Evolutionary conservation across 371 early-diverging fungal genomes (phyloP).

Genomic region (Enteropsectra breve): DNA sequence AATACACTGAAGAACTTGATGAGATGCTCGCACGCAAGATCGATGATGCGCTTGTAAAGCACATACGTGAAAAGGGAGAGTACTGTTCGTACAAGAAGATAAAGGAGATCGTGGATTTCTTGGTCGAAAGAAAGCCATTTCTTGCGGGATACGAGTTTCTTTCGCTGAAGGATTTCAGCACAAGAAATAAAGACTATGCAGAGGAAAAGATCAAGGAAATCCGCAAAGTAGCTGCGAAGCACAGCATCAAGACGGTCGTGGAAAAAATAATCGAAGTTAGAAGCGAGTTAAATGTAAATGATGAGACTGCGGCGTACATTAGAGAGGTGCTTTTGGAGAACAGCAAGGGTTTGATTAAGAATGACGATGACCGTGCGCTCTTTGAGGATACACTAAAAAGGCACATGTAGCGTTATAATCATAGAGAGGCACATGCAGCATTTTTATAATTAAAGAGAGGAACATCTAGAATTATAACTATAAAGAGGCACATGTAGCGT

Average conservation of each 20-base stretch:
- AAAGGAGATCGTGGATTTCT: neutral
- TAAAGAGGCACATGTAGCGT: too few relatives aligned
- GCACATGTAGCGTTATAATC: too few relatives aligned
- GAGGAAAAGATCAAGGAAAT: too few relatives aligned
- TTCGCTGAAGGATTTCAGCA: constrained; percentile 8
- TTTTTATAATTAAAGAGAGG: too few relatives aligned
- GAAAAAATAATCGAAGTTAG: too few relatives aligned
- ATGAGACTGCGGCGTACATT: neutral
- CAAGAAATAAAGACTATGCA: too few relatives aligned
- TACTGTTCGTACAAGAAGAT: neutral
- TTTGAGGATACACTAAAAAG: constrained; percentile 19
- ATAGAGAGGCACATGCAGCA: constrained; percentile 41
- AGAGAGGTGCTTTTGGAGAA: neutral
- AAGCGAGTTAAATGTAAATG: too few relatives aligned
- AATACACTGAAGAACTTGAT: constrained; percentile 34
- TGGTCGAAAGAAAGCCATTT: constrained; percentile 1
- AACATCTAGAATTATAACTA: too few relatives aligned
- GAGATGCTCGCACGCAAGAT: constrained; percentile 34
- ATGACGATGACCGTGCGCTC: constrained; percentile 14
- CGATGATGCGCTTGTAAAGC: constrained; percentile 12
- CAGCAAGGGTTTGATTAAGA: neutral
- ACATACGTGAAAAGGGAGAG: neutral
- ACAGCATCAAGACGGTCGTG: too few relatives aligned
- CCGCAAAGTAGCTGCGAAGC: too few relatives aligned
- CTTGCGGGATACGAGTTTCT: neutral